A percentile compares a stretch with the other conserved stretches of the same genome.
These are phyloP conservation scores for Geotrichum restrictum DNA, from an alignment of 1,139 yeast species.

Conservation along the genomic window DNA sequence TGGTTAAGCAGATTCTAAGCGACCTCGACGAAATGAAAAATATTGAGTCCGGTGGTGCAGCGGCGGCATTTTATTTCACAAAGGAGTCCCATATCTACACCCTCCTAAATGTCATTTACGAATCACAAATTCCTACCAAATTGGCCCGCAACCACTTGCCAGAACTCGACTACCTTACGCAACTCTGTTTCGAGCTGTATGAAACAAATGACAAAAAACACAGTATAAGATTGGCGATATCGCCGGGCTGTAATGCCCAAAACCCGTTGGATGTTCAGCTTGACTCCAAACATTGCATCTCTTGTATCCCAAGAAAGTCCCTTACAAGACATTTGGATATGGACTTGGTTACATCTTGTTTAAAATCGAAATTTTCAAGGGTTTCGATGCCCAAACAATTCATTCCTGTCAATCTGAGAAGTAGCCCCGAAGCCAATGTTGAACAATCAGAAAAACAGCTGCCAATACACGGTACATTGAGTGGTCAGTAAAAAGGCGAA, in stretches of 20 bases:
- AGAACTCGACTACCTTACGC: slow-evolving; percentile 91
- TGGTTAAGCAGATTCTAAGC: slow-evolving; percentile 78
- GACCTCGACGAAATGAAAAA: slow-evolving; percentile 79
- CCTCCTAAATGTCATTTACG: slow-evolving; percentile 81
- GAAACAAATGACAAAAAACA: slow-evolving; percentile 74
- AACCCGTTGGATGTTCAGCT: slow-evolving; percentile 95
- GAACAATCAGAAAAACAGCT: no score
- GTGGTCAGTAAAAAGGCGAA: no score
- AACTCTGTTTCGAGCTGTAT: slow-evolving; percentile 87
- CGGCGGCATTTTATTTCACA: slow-evolving; percentile 85
- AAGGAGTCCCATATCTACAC: slow-evolving; percentile 97
- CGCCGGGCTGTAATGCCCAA: slow-evolving; percentile 98
- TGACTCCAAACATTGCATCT: slow-evolving; percentile 93
- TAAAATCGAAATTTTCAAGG: slow-evolving; percentile 76
- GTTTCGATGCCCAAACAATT: slow-evolving; percentile 76
- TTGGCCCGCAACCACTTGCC: slow-evolving; percentile 93
- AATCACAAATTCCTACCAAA: slow-evolving; percentile 91
- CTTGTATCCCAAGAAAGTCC: slow-evolving; percentile 86
- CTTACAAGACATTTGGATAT: slow-evolving; percentile 90
- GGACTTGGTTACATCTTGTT: slow-evolving; percentile 79
- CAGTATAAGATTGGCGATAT: slow-evolving; percentile 78
- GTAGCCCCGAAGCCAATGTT: background rate
- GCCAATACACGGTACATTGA: no score
- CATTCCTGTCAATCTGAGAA: slow-evolving; percentile 37
- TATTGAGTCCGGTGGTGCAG: slow-evolving; percentile 60